Evolutionary conservation across 148 eudicot species (phyloP), one percentile per base, ranked within the genome.

Genomic region (Selenicereus undatus): DNA sequence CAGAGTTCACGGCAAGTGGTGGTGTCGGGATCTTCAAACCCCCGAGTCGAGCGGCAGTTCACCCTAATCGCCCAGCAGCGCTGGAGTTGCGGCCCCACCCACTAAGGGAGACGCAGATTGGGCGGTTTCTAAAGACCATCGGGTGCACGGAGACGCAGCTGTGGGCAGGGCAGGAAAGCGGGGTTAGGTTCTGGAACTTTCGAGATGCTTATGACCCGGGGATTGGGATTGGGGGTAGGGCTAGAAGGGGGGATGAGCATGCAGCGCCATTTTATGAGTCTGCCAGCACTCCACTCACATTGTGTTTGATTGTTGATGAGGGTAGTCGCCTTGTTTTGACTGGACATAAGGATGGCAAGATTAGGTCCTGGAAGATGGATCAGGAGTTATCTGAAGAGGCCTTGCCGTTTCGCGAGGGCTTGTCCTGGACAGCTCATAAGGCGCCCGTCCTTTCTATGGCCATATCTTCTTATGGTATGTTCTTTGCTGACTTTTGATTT

Each of bases 41-140:
- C 0, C 98, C 99, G 11, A 80, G 76, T 0, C 77, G 98, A 14
- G 88, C 99, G 0, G 95, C 97, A 0, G 97, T 96, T 1, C 95
- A 96, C 81, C 99, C 98, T 13, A 85, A 81, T 60, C 83, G 98
- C 0, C 99, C 99, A 0, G 85, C 95, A 0, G 93, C 87, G 50
- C 83, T 96, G 16, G 99, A 96, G 90, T 87, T 96, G 32, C 87
- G 98, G 84, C 99, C 99, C 1, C 99, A 96, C 56, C 99, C 99
- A 26, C 82, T 96, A 21, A 83, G 97, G 73, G 99, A 96, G 88
- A 96, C 98, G 8, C 99, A 96, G 81, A 93, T 89, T 2, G 99
- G 99, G 54, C 91, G 80, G 39, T 96, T 92, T 71, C 56, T 96
- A 71, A 85, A 97, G 68, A 90, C 98, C 3, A 93, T 96, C 35